Evolutionary conservation across 805 yeast genomes (phyloP).

Genomic region (Ogataea sp.): DNA sequence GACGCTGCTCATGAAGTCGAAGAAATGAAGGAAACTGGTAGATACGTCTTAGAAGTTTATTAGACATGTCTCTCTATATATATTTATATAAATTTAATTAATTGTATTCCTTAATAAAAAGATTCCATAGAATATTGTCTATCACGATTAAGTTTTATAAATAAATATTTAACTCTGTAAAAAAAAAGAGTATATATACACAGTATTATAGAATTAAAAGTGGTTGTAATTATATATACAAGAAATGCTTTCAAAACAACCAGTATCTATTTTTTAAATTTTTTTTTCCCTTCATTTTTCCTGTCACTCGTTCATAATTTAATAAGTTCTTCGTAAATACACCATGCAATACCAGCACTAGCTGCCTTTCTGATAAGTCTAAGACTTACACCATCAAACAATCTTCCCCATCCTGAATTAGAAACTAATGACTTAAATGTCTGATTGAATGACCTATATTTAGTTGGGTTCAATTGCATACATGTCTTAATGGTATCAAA

Average conservation of each 20-base stretch:
- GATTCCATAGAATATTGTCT: too few species aligned
- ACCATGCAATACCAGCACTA: conserved; percentile 96
- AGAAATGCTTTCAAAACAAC: too few species aligned
- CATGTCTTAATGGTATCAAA: conserved; percentile 91
- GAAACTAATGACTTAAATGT: conserved; percentile 31
- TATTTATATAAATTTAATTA: too few species aligned
- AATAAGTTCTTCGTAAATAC: conserved; percentile 86
- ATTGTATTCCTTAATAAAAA: background rate
- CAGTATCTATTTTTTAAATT: background rate
- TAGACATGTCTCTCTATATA: conserved; percentile 22
- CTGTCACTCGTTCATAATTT: too few species aligned
- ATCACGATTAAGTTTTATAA: too few species aligned
- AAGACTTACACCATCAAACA: conserved; percentile 80
- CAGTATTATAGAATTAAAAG: background rate
- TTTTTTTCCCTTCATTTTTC: too few species aligned
- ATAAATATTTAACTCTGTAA: too few species aligned
- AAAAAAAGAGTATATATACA: background rate
- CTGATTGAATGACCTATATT: conserved; percentile 32
- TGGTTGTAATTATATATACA: too few species aligned
- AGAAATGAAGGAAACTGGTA: conserved; percentile 85
- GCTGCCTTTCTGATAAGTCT: conserved; percentile 79
- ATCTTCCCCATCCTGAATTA: conserved; percentile 40
- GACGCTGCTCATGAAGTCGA: conserved; percentile 80
- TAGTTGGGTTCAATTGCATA: conserved; percentile 62
- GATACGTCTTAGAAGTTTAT: conserved; percentile 91